Conservation (phyloP, 805 yeast genomes). For the Saccharomycopsis vini region DNA sequence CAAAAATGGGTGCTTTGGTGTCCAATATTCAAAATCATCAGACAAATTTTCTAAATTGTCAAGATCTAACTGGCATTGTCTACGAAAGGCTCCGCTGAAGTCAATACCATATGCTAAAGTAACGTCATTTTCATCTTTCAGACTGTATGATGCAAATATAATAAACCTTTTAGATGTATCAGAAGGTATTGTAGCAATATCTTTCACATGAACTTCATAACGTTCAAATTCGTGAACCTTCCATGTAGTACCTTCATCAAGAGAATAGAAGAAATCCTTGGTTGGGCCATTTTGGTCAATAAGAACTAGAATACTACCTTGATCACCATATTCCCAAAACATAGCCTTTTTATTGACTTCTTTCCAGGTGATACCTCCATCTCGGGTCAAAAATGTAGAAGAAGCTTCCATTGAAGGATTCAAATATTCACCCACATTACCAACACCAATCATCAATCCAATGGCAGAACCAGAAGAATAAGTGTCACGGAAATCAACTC, state of each 20-base stretch:
- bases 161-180: conserved; percentile 80
- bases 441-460: conserved; percentile 87
- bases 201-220: conserved; percentile 46
- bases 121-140: conserved; percentile 24
- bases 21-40: conserved; percentile 54
- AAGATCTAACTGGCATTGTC: conserved; percentile 48
- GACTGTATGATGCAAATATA: conserved; percentile 44
- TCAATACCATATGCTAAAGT: conserved; percentile 48
- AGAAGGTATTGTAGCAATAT: conserved; percentile 82
- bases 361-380: conserved; percentile 86
- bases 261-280: conserved; percentile 50
- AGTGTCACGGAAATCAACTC: conserved; percentile 75
- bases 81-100: conserved; percentile 40
- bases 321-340: conserved; percentile 96
- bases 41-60: conserved; percentile 29
- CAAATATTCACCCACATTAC: conserved; percentile 71
- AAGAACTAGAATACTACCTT: conserved; percentile 76
- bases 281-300: conserved; percentile 55
- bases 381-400: conserved; percentile 70
- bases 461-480: conserved; percentile 82
- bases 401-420: conserved; percentile 38
- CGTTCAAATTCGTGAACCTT: conserved; percentile 51
- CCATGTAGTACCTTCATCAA: conserved; percentile 81
- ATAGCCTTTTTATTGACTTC: conserved; percentile 65
- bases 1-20: conserved; percentile 48